A percentile compares a stretch with the other conserved stretches of the same genome.
Evolutionary conservation across 2,329 filamentous ascomycete species (phyloP).

Genomic region (Exophiala aquamarina): DNA sequence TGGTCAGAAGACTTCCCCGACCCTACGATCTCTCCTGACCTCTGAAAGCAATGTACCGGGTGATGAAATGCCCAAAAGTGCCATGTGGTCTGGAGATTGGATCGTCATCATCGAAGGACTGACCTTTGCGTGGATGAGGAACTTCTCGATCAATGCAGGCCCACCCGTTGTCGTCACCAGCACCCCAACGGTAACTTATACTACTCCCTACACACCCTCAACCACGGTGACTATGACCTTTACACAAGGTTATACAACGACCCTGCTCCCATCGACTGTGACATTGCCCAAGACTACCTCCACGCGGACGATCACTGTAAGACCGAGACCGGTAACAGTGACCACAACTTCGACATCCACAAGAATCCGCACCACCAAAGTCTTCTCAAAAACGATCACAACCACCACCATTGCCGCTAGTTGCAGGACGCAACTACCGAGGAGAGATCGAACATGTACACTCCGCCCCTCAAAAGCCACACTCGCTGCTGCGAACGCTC

Average conservation of each 20-base stretch:
- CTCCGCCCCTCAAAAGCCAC: slow-evolving; percentile 21
- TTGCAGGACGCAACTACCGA: slow-evolving; percentile 14
- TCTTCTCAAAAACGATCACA: slow-evolving; percentile 15
- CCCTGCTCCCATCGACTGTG: slow-evolving; percentile 15
- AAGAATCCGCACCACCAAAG: slow-evolving; percentile 14
- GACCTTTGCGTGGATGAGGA: slow-evolving; percentile 25
- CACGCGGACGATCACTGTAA: slow-evolving; percentile 19
- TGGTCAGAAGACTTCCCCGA: slow-evolving; percentile 14
- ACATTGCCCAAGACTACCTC: slow-evolving; percentile 20
- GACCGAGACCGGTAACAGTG: slow-evolving; percentile 17
- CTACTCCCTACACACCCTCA: slow-evolving; percentile 17
- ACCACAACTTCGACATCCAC: slow-evolving; percentile 18
- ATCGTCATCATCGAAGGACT: slow-evolving; percentile 25
- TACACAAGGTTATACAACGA: slow-evolving; percentile 18
- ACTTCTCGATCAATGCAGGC: slow-evolving; percentile 23
- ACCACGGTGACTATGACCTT: slow-evolving; percentile 19
- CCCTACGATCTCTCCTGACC: slow-evolving; percentile 6
- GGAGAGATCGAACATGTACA: slow-evolving; percentile 20
- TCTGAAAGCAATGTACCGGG: slow-evolving; percentile 21
- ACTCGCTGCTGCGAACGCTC: slow-evolving; percentile 10
- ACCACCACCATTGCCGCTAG: slow-evolving; percentile 20
- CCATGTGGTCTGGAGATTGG: slow-evolving; percentile 27
- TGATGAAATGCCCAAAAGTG: slow-evolving; percentile 20
- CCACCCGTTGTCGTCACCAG: slow-evolving; percentile 20
- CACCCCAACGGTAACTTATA: slow-evolving; percentile 22